Evolutionary conservation across 2,329 filamentous ascomycete genomes (phyloP).

Genomic region (Fusarium compactum): DNA sequence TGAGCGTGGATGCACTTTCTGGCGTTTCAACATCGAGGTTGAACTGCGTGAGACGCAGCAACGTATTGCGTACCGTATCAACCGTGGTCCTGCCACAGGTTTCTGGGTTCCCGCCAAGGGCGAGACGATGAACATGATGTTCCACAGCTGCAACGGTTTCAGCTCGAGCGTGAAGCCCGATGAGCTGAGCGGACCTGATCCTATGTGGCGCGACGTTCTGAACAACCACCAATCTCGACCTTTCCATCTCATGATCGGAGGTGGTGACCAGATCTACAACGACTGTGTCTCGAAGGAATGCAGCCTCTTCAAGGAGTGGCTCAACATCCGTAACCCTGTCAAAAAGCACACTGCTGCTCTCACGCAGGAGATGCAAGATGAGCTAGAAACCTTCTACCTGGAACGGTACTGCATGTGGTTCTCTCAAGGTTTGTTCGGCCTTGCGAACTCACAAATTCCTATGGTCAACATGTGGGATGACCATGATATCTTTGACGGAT

Average conservation of each 20-base stretch:
- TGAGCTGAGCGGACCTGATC: conserved; percentile 90
- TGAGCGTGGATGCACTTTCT: conserved; percentile 92
- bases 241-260: conserved; percentile 98
- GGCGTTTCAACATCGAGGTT: conserved; percentile 95
- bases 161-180: conserved; percentile 82
- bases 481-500: conserved; percentile 92
- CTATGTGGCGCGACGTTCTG: conserved; percentile 95
- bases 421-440: conserved; percentile 91
- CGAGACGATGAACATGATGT: conserved; percentile 98
- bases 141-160: conserved; percentile 98
- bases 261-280: conserved; percentile 97
- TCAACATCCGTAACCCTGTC: conserved; percentile 80
- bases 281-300: conserved; percentile 84
- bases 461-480: conserved; percentile 99
- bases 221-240: conserved; percentile 91
- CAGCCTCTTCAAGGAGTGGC: conserved; percentile 83
- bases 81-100: conserved; percentile 85
- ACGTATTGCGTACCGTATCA: conserved; percentile 95
- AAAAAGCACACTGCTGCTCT: conserved; percentile 85
- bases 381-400: conserved; percentile 90
- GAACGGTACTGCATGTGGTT: conserved; percentile 95
- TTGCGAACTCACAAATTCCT: conserved; percentile 93
- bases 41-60: conserved; percentile 83
- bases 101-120: conserved; percentile 94
- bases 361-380: conserved; percentile 83